Evolutionary conservation across 805 yeast genomes (phyloP), one percentile per base, ranked within the genome.

Genomic region (Kodamaea restingae): DNA sequence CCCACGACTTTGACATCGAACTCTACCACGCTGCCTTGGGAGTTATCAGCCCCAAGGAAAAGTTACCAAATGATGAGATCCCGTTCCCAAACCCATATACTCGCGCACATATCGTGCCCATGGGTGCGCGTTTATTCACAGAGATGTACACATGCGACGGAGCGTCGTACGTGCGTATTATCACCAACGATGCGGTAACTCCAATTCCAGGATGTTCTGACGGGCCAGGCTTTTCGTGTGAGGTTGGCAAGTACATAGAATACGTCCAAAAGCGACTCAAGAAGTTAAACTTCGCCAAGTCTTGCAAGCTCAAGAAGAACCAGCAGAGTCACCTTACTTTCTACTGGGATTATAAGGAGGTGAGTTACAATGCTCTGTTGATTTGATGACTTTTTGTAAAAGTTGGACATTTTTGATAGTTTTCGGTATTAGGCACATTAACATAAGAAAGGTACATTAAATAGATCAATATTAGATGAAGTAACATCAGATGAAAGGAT

Each of bases 1-100:
- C 85, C 11, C 95, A 86, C 52, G 95, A 86, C 54, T 73, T 81
- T 28, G 81, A 81, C 46, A 58, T 84, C 30, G 64, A 78, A 46
- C 65, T 80, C 30, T 78, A 72, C 49, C 62, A 80, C 48, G 67
- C 85, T 20, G 84, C 90, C 2, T 60, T 84, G 34, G 88, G 86
- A 7, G 56, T 83, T 46, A 43, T 70, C 43, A 62, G 65, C 44
- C 62, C 56, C 14, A 48, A 58, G 6, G 63, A 66, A 25, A 11
- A 28, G 8, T 65, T 76, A 30, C 69, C 78, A 4, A 55, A 71
- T 4, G 65, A 65, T 42, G 60, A 63, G 35, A 65, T 76, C 30
- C 68, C 67, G 4, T 75, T 76, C 58, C 66, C 67, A 35, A 61
- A 69, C 42, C 60, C 66, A 14, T 80, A 71, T 64, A 69, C 64